Percentiles rank a stretch among this genome's conserved stretches.
phyloP scores from a whole-genome alignment of 1,139 yeast genomes.

The Kodamaea fungicola region DNA sequence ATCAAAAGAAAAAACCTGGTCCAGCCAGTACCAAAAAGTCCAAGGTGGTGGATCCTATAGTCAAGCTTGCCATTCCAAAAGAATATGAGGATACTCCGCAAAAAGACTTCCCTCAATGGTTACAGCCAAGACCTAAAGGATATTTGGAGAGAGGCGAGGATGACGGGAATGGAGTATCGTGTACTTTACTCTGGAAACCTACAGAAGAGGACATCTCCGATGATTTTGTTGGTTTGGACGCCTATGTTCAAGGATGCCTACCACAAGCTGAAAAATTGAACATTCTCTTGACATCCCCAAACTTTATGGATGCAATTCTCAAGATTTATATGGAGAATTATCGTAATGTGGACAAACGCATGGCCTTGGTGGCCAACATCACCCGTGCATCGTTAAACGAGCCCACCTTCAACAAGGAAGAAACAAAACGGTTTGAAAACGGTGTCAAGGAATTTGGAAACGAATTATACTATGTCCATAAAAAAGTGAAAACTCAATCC shows the following conservation, averaged over 20 bases:
- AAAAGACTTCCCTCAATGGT: conserved; percentile 64
- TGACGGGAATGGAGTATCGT: conserved; percentile 51
- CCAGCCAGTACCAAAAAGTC: conserved; percentile 14
- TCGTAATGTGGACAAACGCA: conserved; percentile 50
- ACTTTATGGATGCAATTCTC: conserved; percentile 73
- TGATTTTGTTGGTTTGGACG: conserved; percentile 41
- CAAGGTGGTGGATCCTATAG: conserved; percentile 15
- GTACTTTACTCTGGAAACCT: conserved; percentile 65
- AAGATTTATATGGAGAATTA: conserved; percentile 48
- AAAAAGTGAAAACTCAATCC: conserved; percentile 66
- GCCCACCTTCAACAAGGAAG: conserved; percentile 68
- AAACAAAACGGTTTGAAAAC: conserved; percentile 65
- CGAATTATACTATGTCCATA: conserved; percentile 71
- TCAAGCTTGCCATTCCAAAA: conserved; percentile 44
- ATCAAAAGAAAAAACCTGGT: conserved; percentile 14
- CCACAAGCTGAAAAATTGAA: conserved; percentile 50
- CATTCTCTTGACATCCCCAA: conserved; percentile 51
- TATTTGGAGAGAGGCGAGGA: conserved; percentile 85
- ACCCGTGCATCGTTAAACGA: conserved; percentile 63
- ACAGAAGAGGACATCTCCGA: conserved; percentile 32
- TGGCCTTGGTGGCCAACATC: conserved; percentile 33
- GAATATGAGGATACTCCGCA: conserved; percentile 40
- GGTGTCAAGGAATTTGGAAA: conserved; percentile 76
- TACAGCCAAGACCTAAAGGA: conserved; percentile 75
- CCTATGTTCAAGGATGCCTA: conserved; percentile 52